Evolutionary conservation across 306 rosid genomes (phyloP).

Genomic region (Cucurbita pepo): DNA sequence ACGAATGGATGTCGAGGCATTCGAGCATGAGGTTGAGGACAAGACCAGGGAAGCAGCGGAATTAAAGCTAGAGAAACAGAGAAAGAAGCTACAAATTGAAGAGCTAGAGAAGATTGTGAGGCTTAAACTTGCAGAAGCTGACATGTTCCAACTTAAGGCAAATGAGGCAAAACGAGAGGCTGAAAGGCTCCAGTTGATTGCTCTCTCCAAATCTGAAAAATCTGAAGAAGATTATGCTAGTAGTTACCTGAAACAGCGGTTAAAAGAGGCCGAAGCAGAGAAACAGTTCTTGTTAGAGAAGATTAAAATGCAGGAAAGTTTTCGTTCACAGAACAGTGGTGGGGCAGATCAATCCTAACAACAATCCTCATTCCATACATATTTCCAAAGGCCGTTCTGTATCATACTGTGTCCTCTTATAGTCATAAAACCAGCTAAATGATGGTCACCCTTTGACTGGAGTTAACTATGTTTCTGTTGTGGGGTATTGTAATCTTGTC

Average conservation of each 20-base stretch:
- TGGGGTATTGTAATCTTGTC: neutral
- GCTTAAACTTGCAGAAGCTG: slow-evolving; percentile 91
- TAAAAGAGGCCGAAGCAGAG: slow-evolving; percentile 95
- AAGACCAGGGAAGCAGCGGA: slow-evolving; percentile 80
- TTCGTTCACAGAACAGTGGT: slow-evolving; percentile 57
- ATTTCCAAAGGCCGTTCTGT: neutral
- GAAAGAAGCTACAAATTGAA: slow-evolving; percentile 72
- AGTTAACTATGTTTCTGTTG: neutral
- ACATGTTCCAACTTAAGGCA: slow-evolving; percentile 91
- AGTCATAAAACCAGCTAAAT: neutral
- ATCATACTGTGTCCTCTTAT: neutral
- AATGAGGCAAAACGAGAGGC: slow-evolving; percentile 94
- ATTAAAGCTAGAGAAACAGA: slow-evolving; percentile 69
- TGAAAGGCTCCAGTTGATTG: slow-evolving; percentile 82
- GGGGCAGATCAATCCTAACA: slow-evolving; percentile 59
- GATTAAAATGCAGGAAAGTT: slow-evolving; percentile 89
- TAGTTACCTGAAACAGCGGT: slow-evolving; percentile 70
- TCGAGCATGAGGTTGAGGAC: slow-evolving; percentile 81
- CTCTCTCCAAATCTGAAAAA: slow-evolving; percentile 85
- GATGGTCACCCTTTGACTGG: neutral
- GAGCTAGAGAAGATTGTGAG: slow-evolving; percentile 94
- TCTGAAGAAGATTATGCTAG: slow-evolving; percentile 91
- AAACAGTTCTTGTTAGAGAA: slow-evolving; percentile 88
- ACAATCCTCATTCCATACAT: slow-evolving; percentile 24
- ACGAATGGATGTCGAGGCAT: slow-evolving; percentile 67